These are phyloP conservation scores for Wilcoxina mikolae DNA, from an alignment of 495 filamentous ascomycete genomes.

Conservation along the genomic window DNA sequence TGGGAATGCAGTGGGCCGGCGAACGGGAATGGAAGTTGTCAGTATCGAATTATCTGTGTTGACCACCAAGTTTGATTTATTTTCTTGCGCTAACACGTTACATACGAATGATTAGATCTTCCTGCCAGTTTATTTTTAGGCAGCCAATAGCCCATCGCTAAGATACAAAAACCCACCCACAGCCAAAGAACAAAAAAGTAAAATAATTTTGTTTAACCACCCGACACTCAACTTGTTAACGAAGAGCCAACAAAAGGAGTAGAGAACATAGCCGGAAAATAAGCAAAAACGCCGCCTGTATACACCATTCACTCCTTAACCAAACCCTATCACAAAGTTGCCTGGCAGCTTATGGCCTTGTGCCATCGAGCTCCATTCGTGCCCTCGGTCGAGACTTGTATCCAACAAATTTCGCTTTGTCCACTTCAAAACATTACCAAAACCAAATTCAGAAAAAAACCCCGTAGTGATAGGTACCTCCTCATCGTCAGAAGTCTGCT, in stretches of 20 bases:
- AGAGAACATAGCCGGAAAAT: neutral
- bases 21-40: no score
- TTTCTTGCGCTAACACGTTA: no score
- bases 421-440: neutral
- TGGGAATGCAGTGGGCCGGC: no score
- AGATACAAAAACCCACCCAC: no score
- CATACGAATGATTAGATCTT: no score
- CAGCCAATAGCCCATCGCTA: no score
- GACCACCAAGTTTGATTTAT: no score
- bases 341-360: neutral
- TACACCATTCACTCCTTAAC: neutral
- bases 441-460: neutral
- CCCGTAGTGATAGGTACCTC: neutral
- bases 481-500: no score
- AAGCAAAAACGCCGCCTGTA: neutral
- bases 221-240: neutral
- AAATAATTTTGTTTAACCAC: neutral
- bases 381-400: neutral
- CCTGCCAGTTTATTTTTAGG: no score
- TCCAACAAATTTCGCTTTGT: neutral
- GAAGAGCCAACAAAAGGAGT: neutral
- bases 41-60: no score
- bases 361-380: neutral
- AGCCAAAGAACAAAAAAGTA: slow-evolving; percentile 29
- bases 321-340: neutral